Evolutionary conservation across 2,329 filamentous ascomycete genomes (phyloP), one percentile per base, ranked within the genome.

Genomic region (Zelopaecilomyces penicillatus): DNA sequence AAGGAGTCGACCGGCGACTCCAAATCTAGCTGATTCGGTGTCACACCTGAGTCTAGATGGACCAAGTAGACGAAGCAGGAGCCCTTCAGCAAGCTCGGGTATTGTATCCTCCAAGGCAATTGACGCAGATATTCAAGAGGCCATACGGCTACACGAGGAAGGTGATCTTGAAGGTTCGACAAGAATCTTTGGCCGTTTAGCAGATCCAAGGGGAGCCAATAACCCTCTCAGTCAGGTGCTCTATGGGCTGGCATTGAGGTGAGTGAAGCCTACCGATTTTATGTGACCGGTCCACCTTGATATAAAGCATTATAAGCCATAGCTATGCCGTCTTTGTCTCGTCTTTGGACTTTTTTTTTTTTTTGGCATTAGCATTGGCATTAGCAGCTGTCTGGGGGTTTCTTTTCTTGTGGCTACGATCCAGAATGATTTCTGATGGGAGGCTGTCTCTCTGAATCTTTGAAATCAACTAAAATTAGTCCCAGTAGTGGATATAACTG

Each of bases 181-280:
- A n/a, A 70, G 72, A 42, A 79, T 97, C 66, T 98, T 98, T 67
- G 85, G 81, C 29, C 73, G 75, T 48, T 72, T 98, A 54, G 93
- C 93, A 43, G 83, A 95, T 61, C 87, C 87, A 0, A 74, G 81
- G 43, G 89, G 87, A 27, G 80, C 83, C 41, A 95, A 96, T 62
- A 95, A 97, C 66, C 87, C 93, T 35, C 74, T 98, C 52, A 93
- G 88, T 57, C 91, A 98, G 68, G 93, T 98, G 32, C 76, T 98
- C 43, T 98, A 95, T 62, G 93, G 93, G 4, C 83, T 98, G 46
- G 90, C 91, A 42, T 67, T 96, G 53, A 78, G 88, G 84, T 90
- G 65, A 67, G 78, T 73, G 44, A 45, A 52, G 43, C 48, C 38
- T 52, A 19, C 52, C 52, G 53, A 26, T 44, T 40, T 30, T 29